These are phyloP conservation scores for Canavalia ensiformis DNA, from an alignment of 306 rosid species.

Conservation along the genomic window DNA sequence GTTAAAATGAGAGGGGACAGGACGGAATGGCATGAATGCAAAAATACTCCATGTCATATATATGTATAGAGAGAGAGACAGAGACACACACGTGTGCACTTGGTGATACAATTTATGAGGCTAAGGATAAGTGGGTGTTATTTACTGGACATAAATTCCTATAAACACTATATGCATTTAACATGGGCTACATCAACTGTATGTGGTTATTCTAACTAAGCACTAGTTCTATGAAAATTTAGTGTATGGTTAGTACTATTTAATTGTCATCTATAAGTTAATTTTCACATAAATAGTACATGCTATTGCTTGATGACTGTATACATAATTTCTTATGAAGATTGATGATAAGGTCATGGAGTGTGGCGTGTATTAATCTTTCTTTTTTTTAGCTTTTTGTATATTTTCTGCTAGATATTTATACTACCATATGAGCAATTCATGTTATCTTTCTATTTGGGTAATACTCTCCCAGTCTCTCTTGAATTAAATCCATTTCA, in stretches of 20 bases:
- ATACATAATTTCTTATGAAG: neutral
- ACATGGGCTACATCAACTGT: neutral
- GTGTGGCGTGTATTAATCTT: neutral
- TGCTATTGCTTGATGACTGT: constrained; percentile 23
- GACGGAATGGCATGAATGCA: no score
- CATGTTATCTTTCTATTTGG: constrained; percentile 21
- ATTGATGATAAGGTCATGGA: neutral
- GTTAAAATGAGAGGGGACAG: neutral
- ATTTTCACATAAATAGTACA: neutral
- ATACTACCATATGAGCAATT: constrained; percentile 27
- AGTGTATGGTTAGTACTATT: constrained; percentile 9
- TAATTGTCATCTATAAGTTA: constrained; percentile 3
- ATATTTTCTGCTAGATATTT: constrained; percentile 38
- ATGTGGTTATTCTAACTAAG: neutral
- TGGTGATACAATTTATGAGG: neutral
- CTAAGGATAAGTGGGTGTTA: neutral
- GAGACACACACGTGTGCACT: neutral
- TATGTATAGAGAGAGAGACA: no score
- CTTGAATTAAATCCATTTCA: constrained; percentile 22
- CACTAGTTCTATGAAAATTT: constrained; percentile 1
- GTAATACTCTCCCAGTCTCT: constrained; percentile 26
- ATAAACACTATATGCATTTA: neutral
- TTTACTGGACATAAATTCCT: neutral
- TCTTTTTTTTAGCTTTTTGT: constrained; percentile 12
- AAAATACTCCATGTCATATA: no score